phyloP scores from a whole-genome alignment of 202 grass and related monocot genomes.

The Hordeum pubiflorum region DNA sequence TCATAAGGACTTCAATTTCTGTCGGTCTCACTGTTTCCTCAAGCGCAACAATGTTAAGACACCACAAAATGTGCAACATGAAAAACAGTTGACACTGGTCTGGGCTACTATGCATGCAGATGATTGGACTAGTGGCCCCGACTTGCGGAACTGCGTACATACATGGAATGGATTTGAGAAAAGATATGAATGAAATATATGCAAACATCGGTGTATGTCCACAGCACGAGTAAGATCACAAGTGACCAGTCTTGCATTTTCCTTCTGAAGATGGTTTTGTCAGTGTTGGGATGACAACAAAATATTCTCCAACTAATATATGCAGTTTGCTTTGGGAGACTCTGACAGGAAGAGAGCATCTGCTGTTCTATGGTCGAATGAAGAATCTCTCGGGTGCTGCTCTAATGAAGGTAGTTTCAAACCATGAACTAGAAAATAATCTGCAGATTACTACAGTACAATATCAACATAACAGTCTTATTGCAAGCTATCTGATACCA shows the following conservation, averaged over 20 bases:
- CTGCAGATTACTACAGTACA: background rate
- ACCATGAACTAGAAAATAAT: background rate
- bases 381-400: slow-evolving; percentile 68
- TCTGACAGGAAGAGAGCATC: slow-evolving; percentile 73
- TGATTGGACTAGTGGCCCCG: slow-evolving; percentile 64
- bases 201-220: slow-evolving; percentile 84
- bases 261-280: background rate
- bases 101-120: slow-evolving; percentile 29
- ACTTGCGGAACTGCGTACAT: slow-evolving; percentile 73
- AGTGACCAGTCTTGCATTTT: background rate
- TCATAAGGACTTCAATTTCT: background rate
- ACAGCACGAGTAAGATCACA: slow-evolving; percentile 64
- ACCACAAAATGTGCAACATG: background rate
- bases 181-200: slow-evolving; percentile 73
- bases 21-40: background rate
- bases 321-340: slow-evolving; percentile 86
- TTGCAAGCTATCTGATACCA: background rate
- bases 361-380: slow-evolving; percentile 78
- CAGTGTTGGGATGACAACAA: background rate
- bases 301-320: background rate
- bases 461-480: background rate
- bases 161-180: slow-evolving; percentile 75
- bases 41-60: background rate
- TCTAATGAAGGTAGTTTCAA: slow-evolving; percentile 52
- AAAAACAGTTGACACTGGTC: background rate